Conservation (phyloP, 768 basidiomycete genomes). For the Podaxis mareebaensis region DNA sequence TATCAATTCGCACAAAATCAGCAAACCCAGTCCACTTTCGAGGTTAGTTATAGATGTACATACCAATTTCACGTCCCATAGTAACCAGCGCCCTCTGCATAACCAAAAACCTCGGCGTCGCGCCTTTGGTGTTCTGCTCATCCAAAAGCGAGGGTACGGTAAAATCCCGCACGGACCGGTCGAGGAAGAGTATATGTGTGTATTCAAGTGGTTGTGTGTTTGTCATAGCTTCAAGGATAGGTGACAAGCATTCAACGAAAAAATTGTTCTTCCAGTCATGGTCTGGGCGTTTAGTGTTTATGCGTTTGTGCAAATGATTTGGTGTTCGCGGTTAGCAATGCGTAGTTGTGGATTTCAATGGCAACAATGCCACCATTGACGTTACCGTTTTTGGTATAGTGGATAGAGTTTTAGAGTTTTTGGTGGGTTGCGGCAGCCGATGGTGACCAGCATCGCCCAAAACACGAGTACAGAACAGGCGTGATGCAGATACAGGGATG, state of each 20-base stretch:
- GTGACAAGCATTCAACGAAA: slow-evolving; percentile 61
- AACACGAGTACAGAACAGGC: too few relatives aligned
- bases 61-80: slow-evolving; percentile 66
- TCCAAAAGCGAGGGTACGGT: slow-evolving; percentile 50
- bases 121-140: slow-evolving; percentile 37
- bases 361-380: neutral
- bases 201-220: slow-evolving; percentile 52
- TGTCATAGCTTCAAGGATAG: slow-evolving; percentile 59
- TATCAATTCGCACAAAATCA: slow-evolving; percentile 24
- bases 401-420: slow-evolving; percentile 1
- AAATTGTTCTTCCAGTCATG: slow-evolving; percentile 74
- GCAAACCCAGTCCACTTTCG: neutral
- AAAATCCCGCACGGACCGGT: slow-evolving; percentile 57
- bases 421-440: neutral
- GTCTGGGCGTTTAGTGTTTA: slow-evolving; percentile 39
- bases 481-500: too few relatives aligned
- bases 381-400: neutral
- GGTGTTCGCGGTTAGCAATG: too few relatives aligned
- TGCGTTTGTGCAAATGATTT: neutral
- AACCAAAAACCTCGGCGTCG: slow-evolving; percentile 49
- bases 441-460: too few relatives aligned
- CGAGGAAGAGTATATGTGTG: slow-evolving; percentile 50
- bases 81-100: slow-evolving; percentile 67
- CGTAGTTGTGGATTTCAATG: neutral
- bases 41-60: slow-evolving; percentile 10